Conservation (phyloP, 2,329 filamentous ascomycete genomes). For the Aspergillus jensenii region DNA sequence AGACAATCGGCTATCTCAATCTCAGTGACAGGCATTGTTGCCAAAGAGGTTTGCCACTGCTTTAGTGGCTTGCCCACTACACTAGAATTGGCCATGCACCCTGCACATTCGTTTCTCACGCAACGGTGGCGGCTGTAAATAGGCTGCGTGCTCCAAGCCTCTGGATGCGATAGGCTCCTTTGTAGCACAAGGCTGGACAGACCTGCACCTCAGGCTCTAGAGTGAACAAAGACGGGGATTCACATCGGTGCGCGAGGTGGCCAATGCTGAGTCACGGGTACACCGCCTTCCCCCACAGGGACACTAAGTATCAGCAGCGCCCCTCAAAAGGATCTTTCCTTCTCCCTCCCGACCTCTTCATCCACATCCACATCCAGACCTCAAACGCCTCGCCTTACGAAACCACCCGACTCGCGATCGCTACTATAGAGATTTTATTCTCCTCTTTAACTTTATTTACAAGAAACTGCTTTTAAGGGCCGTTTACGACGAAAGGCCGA, state of each 20-base stretch:
- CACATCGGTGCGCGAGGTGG: not conserved
- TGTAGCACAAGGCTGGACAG: not conserved
- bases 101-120: not conserved
- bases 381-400: conserved; percentile 15
- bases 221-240: not conserved
- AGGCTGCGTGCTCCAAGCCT: not conserved
- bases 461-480: conserved; percentile 41
- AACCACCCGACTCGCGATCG: conserved; percentile 20
- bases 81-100: not conserved
- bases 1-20: not conserved
- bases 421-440: conserved; percentile 33
- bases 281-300: conserved; percentile 35
- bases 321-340: conserved; percentile 38
- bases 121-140: not conserved
- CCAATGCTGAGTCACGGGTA: conserved; percentile 16
- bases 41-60: not conserved
- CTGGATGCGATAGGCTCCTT: not conserved
- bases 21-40: too few relatives aligned
- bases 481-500: conserved; percentile 65
- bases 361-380: conserved; percentile 21
- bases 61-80: not conserved
- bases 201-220: not conserved
- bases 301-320: conserved; percentile 21
- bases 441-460: conserved; percentile 29
- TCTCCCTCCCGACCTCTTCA: conserved; percentile 29